Conservation (phyloP, 1,284 basidiomycete species). For the Moesziomyces antarcticus region DNA sequence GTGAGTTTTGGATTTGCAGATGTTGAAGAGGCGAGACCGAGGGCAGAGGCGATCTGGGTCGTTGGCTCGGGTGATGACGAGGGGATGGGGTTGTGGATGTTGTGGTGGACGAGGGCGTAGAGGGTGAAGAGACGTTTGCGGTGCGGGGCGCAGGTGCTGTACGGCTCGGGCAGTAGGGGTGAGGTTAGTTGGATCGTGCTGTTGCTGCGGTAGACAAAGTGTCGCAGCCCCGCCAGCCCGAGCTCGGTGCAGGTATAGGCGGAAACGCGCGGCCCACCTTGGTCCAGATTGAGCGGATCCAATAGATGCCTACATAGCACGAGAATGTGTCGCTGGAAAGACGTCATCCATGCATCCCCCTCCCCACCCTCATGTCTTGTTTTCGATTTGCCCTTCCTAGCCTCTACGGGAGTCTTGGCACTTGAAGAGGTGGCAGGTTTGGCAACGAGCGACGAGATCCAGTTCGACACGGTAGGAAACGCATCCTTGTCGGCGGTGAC, state of each 20-base stretch:
- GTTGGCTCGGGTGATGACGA: conserved; percentile 69
- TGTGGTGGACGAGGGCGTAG: conserved; percentile 36
- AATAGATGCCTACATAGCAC: conserved; percentile 27
- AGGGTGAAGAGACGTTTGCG: conserved; percentile 71
- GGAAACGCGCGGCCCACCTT: conserved; percentile 22
- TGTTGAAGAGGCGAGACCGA: conserved; percentile 70
- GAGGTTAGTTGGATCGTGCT: conserved; percentile 86
- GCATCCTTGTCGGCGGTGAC: conserved; percentile 62
- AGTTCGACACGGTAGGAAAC: conserved; percentile 69
- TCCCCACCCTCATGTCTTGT: conserved; percentile 1
- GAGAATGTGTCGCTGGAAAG: conserved; percentile 30
- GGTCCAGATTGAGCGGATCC: conserved; percentile 32
- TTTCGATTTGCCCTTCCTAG: conserved; percentile 8
- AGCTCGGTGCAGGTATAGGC: conserved; percentile 72
- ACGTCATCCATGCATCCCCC: conserved; percentile 16
- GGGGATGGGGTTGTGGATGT: conserved; percentile 47
- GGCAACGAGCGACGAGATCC: conserved; percentile 72
- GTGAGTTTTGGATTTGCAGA: conserved; percentile 4
- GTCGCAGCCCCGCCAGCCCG: conserved; percentile 85
- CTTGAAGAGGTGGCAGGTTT: conserved; percentile 5
- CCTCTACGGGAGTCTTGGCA: not conserved
- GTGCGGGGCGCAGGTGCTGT: conserved; percentile 74
- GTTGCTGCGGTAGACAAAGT: conserved; percentile 94
- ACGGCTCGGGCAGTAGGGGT: conserved; percentile 84
- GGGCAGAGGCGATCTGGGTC: conserved; percentile 74